These are phyloP conservation scores for Brassica nigra DNA, from an alignment of 345 rosid species.

Conservation along the genomic window DNA sequence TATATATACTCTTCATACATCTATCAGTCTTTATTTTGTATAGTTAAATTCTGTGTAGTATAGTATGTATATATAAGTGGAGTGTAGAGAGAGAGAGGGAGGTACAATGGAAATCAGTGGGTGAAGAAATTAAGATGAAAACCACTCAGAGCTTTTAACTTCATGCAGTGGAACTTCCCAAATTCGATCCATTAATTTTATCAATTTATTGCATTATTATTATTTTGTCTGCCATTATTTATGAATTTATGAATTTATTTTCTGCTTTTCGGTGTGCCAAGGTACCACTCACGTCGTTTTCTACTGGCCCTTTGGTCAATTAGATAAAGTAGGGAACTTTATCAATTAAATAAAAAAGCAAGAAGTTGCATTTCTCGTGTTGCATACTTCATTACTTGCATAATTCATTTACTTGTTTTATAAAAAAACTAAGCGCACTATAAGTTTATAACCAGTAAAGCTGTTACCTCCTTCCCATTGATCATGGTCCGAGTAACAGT, in stretches of 20 bases:
- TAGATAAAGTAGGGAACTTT: no score
- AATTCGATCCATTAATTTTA: slow-evolving; percentile 17
- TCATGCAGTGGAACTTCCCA: slow-evolving; percentile 28
- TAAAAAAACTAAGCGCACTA: not conserved
- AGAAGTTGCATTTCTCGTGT: slow-evolving; percentile 9
- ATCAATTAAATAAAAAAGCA: slow-evolving; percentile 6
- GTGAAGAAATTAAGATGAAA: slow-evolving; percentile 28
- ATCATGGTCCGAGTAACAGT: not conserved
- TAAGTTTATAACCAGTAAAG: not conserved
- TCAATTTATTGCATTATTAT: not conserved
- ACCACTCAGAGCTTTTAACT: slow-evolving; percentile 27
- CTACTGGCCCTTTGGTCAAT: slow-evolving; percentile 37
- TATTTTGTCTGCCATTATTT: slow-evolving; percentile 29
- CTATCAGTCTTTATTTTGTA: slow-evolving; percentile 8
- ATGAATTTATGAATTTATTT: slow-evolving; percentile 1
- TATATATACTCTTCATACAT: not conserved
- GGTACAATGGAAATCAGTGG: slow-evolving; percentile 38
- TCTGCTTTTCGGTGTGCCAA: slow-evolving; percentile 35
- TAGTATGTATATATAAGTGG: not conserved
- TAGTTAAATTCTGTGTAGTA: not conserved
- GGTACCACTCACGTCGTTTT: slow-evolving; percentile 45
- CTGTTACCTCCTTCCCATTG: not conserved
- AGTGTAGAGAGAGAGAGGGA: not conserved
- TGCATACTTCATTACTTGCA: slow-evolving; percentile 19
- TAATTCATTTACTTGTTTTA: not conserved